A percentile compares a stretch with the other conserved stretches of the same genome.
phyloP scores from a whole-genome alignment of 192 early-diverging fungal species.

The Piromyces finnis region DNA sequence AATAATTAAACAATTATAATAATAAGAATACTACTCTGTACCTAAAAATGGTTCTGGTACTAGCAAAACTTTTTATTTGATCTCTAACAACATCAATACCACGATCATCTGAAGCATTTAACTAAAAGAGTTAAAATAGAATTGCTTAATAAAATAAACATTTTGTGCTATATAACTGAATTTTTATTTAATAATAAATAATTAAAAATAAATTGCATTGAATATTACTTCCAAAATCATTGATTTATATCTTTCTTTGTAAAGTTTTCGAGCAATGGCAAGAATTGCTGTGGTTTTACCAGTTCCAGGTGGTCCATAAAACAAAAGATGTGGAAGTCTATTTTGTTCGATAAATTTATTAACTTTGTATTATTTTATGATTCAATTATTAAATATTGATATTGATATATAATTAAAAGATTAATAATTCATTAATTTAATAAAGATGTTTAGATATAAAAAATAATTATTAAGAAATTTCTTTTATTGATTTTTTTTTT shows the following conservation, averaged over 20 bases:
- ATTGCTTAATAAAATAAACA: too few species aligned
- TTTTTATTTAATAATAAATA: too few species aligned
- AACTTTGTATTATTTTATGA: conserved; percentile 83
- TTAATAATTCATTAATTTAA: too few species aligned
- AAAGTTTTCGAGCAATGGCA: conserved; percentile 77
- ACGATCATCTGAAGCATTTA: conserved; percentile 96
- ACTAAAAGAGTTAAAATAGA: conserved; percentile 10
- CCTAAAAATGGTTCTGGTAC: conserved; percentile 81
- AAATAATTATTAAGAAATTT: too few species aligned
- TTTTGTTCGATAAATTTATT: conserved; percentile 78
- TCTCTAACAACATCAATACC: conserved; percentile 96
- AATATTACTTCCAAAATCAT: conserved; percentile 75
- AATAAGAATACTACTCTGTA: too few species aligned
- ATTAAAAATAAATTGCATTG: too few species aligned
- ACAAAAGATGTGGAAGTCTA: conserved; percentile 82
- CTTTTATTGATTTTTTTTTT: too few species aligned
- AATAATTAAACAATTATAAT: too few species aligned
- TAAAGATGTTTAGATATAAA: too few species aligned
- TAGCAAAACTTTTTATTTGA: conserved; percentile 96
- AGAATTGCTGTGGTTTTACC: conserved; percentile 94
- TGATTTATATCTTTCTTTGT: conserved; percentile 58
- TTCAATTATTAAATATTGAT: conserved; percentile 56
- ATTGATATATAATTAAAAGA: too few species aligned
- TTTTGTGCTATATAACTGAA: too few species aligned
- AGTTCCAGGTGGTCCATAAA: conserved; percentile 96